phyloP scores from a whole-genome alignment of 1,139 yeast species.

The Protomyces arabidopsidicola region DNA sequence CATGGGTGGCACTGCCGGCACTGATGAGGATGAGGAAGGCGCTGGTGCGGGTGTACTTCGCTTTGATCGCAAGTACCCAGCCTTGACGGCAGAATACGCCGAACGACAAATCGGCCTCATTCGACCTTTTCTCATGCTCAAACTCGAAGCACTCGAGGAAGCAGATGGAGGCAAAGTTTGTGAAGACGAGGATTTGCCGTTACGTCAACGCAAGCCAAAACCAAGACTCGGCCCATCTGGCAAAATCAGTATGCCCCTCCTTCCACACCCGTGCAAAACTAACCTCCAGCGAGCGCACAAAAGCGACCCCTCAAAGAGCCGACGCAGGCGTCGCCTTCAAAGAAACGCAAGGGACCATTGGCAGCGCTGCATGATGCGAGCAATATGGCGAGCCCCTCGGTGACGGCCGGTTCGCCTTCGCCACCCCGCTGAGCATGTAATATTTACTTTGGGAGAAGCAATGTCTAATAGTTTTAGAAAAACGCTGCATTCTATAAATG shows the following conservation, averaged over 20 bases:
- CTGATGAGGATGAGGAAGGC: slow-evolving; percentile 33
- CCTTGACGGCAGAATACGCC: slow-evolving; percentile 49
- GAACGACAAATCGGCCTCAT: slow-evolving; percentile 54
- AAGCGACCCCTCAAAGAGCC: slow-evolving; percentile 23
- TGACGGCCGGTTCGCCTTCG: neutral
- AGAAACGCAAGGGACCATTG: slow-evolving; percentile 6
- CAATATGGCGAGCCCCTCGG: neutral
- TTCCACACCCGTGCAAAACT: neutral
- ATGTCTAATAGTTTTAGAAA: no score
- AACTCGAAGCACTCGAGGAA: slow-evolving; percentile 36
- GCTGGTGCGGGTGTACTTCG: slow-evolving; percentile 1
- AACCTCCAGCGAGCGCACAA: slow-evolving; percentile 13
- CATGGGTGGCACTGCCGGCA: slow-evolving; percentile 32
- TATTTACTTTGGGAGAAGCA: no score
- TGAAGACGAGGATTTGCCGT: slow-evolving; percentile 79
- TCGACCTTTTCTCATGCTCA: slow-evolving; percentile 50
- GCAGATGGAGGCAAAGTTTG: slow-evolving; percentile 48
- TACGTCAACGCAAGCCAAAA: slow-evolving; percentile 65
- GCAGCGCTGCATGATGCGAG: neutral
- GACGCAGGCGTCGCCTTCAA: slow-evolving; percentile 16
- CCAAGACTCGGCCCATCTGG: slow-evolving; percentile 94
- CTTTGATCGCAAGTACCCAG: slow-evolving; percentile 42
- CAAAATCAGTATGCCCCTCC: slow-evolving; percentile 48
- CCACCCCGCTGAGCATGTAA: neutral
- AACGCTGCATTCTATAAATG: no score